These are phyloP conservation scores for Cyberlindnera euphorbiiphila DNA, from an alignment of 805 yeast species.

Conservation along the genomic window DNA sequence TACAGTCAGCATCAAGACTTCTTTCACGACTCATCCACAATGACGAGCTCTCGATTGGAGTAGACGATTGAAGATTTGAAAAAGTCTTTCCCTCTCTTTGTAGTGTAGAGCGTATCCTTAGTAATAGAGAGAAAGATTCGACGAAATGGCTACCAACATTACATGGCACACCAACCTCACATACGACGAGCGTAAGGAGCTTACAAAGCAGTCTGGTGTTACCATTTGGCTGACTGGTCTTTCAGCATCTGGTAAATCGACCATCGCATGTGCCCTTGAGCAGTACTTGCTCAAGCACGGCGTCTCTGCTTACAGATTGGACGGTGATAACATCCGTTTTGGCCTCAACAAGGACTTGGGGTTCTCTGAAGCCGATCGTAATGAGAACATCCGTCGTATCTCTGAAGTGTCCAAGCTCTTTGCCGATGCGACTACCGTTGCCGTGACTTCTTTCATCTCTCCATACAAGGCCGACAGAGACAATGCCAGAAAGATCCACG, in stretches of 20 bases:
- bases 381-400: conserved; percentile 92
- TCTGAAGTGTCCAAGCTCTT: conserved; percentile 92
- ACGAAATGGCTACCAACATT: conserved; percentile 83
- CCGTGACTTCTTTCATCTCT: conserved; percentile 88
- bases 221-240: conserved; percentile 96
- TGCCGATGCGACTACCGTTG: conserved; percentile 86
- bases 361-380: conserved; percentile 85
- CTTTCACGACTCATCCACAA: conserved; percentile 3
- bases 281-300: conserved; percentile 69
- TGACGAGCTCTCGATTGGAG: no score
- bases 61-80: no score
- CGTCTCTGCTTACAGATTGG: conserved; percentile 78
- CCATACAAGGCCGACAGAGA: conserved; percentile 86
- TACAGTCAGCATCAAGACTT: conserved; percentile 22
- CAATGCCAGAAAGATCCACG: conserved; percentile 81
- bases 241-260: conserved; percentile 86
- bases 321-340: conserved; percentile 92
- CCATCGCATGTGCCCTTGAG: conserved; percentile 93
- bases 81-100: background rate
- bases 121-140: background rate
- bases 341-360: conserved; percentile 95
- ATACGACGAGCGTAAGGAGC: conserved; percentile 68
- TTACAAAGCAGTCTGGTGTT: conserved; percentile 79
- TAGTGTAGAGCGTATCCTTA: no score
- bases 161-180: conserved; percentile 94